Evolutionary conservation across 1,139 yeast species (phyloP).

Genomic region (Taphrina wiesneri): DNA sequence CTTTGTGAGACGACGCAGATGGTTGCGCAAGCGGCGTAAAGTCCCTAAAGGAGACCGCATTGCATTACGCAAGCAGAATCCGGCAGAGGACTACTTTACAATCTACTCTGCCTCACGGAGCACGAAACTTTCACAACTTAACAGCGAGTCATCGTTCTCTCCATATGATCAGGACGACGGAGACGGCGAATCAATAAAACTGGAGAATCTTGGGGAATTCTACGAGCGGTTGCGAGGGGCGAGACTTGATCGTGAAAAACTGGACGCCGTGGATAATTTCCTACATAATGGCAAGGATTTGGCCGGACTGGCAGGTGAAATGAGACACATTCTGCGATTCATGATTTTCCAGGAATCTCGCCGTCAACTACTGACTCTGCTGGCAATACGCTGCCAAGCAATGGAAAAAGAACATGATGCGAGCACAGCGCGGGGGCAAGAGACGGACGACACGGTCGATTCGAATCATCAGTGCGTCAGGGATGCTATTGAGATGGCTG

Average conservation of each 20-base stretch:
- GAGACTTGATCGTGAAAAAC: constrained; percentile 41
- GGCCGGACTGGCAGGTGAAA: constrained; percentile 24
- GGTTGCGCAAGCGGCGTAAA: constrained; percentile 48
- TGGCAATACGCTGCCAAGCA: constrained; percentile 16
- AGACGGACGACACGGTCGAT: background rate
- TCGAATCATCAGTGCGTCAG: constrained; percentile 12
- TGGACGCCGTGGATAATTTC: constrained; percentile 39
- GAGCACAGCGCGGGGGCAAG: background rate
- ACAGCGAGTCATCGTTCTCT: background rate
- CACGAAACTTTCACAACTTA: background rate
- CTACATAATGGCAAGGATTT: constrained; percentile 33
- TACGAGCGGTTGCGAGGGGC: constrained; percentile 35
- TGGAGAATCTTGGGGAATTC: constrained; percentile 36
- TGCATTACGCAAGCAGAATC: background rate
- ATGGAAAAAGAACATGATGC: background rate
- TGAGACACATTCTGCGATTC: constrained; percentile 37
- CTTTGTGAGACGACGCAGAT: constrained; percentile 49
- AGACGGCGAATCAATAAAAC: background rate
- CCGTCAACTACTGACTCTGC: constrained; percentile 36
- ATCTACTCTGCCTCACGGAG: constrained; percentile 6
- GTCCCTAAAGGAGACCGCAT: background rate
- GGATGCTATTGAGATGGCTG: constrained; percentile 28
- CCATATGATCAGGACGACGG: constrained; percentile 9
- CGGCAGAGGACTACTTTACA: constrained; percentile 18
- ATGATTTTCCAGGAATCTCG: constrained; percentile 40